Base-by-base conservation (phyloP, 2,329 filamentous ascomycete species). In the Sporothrix mexicana region DNA sequence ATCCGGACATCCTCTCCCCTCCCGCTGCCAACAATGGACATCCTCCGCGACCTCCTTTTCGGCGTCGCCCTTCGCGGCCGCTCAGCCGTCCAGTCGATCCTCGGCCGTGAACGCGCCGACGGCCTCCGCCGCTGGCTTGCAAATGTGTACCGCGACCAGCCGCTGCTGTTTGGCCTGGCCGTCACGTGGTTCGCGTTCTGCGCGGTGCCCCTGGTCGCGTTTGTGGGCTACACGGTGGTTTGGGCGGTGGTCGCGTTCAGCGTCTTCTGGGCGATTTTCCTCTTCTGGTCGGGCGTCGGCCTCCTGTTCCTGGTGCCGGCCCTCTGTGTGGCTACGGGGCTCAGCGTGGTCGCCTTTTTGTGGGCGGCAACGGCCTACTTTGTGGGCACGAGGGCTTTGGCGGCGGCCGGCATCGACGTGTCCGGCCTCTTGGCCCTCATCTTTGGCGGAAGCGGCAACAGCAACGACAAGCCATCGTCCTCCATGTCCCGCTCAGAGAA, bases 261-360 rank as follows among this genome's bases (percentile, higher is more conserved):
- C 73, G 53, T 75, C n/a, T 74, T 75, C 55, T 72, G 69, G 72
- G 71, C 71, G 17, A 70, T 74, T 9, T 69, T 75, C 45, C 62
- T 76, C 15, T 76, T 76, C 59, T 76, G 75, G 75, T 23, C 69
- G 1, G 74, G 75, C 5, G 6, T 76, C 23, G 74, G 72, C 25
- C 69, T 75, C 49, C 59, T 75, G 9, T 72, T 74, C 15, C 51
- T 76, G 36, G 72, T 75, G 69, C 75, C 75, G 12, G 73, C 74
- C 5, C 41, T 76, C 17, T 72, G 66, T 20, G 43, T 75, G 6
- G 73, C 75, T 3, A 74, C 72, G 3, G 69, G 36, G 0, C 62
- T 75, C 20, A 71, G 71, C 13, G 66, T 73, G 15, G 49, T 49
- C 3, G 47, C 41, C 2, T 76, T 75, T 67, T 25, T 53, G 17